phyloP scores from a whole-genome alignment of 305 asterid species.

The Rubia occidens region DNA sequence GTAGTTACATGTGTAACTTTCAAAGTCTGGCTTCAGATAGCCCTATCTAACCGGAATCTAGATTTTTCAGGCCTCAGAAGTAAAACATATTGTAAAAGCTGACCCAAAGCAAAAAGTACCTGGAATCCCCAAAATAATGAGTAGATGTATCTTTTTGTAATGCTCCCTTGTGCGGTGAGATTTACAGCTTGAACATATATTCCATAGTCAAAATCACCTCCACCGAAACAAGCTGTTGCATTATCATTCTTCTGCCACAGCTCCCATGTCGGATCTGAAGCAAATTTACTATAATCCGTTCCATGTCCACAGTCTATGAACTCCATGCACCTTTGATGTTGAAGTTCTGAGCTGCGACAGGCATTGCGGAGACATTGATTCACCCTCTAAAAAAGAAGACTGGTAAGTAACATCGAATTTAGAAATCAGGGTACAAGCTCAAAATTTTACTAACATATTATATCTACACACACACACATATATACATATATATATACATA shows the following conservation, averaged over 20 bases:
- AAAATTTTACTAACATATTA: neutral
- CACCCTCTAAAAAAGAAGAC: constrained; percentile 49
- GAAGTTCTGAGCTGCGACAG: constrained; percentile 29
- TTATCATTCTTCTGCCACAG: constrained; percentile 42
- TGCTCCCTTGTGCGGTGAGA: constrained; percentile 41
- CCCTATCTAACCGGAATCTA: neutral
- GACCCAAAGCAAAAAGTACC: constrained; percentile 30
- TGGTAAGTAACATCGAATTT: neutral
- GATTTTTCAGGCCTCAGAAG: neutral
- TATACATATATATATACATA: too few relatives aligned
- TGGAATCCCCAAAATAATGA: constrained; percentile 91
- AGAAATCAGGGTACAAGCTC: neutral
- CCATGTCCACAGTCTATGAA: constrained; percentile 81
- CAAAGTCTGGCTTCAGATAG: neutral
- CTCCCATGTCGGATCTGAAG: constrained; percentile 27
- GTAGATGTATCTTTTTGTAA: constrained; percentile 54
- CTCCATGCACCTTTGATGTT: constrained; percentile 18
- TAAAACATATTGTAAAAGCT: neutral
- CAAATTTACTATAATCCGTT: constrained; percentile 18
- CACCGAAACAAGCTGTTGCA: constrained; percentile 53
- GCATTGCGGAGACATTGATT: constrained; percentile 76
- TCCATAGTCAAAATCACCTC: constrained; percentile 47
- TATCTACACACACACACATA: too few relatives aligned
- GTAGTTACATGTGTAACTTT: neutral
- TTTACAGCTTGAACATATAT: constrained; percentile 50